Base-by-base conservation (phyloP, 257 asterid species). In the Solanum medicagineum region DNA sequence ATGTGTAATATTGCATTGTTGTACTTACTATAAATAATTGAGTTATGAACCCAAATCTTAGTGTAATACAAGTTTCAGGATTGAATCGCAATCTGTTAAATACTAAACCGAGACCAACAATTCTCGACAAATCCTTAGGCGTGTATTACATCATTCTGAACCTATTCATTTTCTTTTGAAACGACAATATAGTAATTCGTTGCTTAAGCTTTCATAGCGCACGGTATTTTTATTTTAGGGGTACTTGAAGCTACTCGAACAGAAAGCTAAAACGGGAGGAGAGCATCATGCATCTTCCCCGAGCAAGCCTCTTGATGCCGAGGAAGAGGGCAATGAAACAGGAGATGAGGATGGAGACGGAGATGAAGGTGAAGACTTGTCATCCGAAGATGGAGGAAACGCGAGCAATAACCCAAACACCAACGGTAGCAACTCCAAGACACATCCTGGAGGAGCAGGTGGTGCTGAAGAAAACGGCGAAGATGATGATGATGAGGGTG, bases 271-370 rank as follows among this genome's bases (percentile, higher is more conserved):
- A 59, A 32, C 69, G 69, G 80, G 88, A 69, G 90, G 91, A 53
- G 92, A 85, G 5, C 26, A 86, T 54, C 83, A 60, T 11, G 62
- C 53, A 7, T 84, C 86, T 63, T 73, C 71, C 88, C 85, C 89
- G 60, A 14, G 55, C 53, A 62, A 89, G 81, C 92, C 90, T 10
- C 73, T 82, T 47, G 95, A 91, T 32, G 88, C 87, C 1, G 94
- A 87, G 24, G 89, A 86, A 7, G 86, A 85, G 2, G 90, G 70
- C 4, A 86, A 74, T 0, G 90, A 81, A 0, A 88, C 63, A 0
- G 91, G 86, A 0, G 91, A 85, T 0, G 89, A 89, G 0, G 87
- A 80, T 0, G 90, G 59, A 0, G 89, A 74, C 0, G 91, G 62
- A 0, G 93, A 88, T 17, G 90, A 80, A 0, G 92, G 83, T 1